Evolutionary conservation across 73 alveolate species (phyloP).

Genomic region (Stentor coeruleus): DNA sequence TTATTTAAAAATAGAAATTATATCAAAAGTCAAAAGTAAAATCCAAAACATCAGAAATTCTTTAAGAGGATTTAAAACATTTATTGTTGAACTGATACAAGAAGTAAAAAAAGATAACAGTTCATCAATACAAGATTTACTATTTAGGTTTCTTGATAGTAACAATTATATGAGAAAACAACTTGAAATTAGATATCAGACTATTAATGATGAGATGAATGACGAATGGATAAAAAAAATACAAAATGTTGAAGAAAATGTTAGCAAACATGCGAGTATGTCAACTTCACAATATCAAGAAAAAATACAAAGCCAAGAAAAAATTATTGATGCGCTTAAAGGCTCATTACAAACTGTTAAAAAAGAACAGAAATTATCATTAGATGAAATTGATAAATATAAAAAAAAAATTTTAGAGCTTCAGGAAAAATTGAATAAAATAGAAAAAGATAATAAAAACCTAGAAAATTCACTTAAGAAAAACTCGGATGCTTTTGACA

Average conservation of each 20-base stretch:
- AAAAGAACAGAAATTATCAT: background rate
- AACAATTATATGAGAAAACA: constrained; percentile 8
- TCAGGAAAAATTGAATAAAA: background rate
- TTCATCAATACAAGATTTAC: constrained; percentile 13
- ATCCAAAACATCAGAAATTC: background rate
- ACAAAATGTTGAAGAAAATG: background rate
- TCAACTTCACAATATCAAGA: background rate
- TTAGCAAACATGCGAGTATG: background rate
- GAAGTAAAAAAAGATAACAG: background rate
- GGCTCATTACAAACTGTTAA: background rate
- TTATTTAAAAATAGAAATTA: background rate
- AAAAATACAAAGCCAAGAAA: constrained; percentile 4
- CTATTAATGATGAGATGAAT: background rate
- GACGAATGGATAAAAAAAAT: constrained; percentile 2
- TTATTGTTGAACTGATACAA: background rate
- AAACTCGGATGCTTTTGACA: constrained; percentile 2
- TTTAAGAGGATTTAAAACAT: background rate
- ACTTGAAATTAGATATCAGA: background rate
- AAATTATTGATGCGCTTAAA: background rate
- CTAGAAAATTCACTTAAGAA: background rate
- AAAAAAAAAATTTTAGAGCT: constrained; percentile 7
- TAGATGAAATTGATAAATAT: background rate
- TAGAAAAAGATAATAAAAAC: background rate
- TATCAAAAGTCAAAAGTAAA: background rate
- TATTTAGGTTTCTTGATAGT: background rate